Base-by-base conservation (phyloP, 2,329 filamentous ascomycete genomes). In the Venturia effusa region DNA sequence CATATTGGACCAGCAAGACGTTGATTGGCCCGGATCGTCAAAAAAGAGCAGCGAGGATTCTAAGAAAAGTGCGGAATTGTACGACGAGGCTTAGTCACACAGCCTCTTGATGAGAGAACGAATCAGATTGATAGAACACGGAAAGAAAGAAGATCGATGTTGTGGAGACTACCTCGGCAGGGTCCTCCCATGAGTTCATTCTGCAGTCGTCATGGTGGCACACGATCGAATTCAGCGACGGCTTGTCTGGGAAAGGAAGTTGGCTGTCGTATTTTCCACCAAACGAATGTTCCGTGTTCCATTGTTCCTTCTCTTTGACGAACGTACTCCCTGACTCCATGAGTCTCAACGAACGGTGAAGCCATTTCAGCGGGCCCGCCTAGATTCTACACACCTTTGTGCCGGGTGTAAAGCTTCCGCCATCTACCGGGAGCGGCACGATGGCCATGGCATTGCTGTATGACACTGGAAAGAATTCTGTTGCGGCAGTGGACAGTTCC, bases 241-340 rank as follows among this genome's bases (percentile, higher is more conserved):
- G 1, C 34, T 32, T 64, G 54, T 48, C 17, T 27, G 37, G 57
- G 22, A 48, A 13, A 30, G 62, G n/a, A 3, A 62, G 17, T 3
- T 41, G 40, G 32, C 32, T 64, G 32, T 41, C 32, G 13, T 64
- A 62, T 27, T 64, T 37, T 6, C 62, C 62, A n/a, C 62, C 62
- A 45, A 43, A 61, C 62, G 62, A 15, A 62, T 64, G 15, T 7
- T 19, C 7, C 3, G 32, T 61, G 17, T 41, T n/a, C 62, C 62
- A 4, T 48, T 30, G 27, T 62, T 48, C 17, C 34, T 15, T 8
- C n/a, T 61, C 24, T 10, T 32, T 17, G 27, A 32, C 6, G 57
- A 43, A 4, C 24, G 4, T 5, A n/a, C n/a, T n/a, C n/a, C 41
- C 5, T 24, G 34, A 34, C 54, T 22, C 34, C 62, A 22, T 43